A percentile compares a stretch with the other conserved stretches of the same genome.
These are phyloP conservation scores for Pseudoneurospora amorphoporcata DNA, from an alignment of 495 filamentous ascomycete species.

Conservation along the genomic window DNA sequence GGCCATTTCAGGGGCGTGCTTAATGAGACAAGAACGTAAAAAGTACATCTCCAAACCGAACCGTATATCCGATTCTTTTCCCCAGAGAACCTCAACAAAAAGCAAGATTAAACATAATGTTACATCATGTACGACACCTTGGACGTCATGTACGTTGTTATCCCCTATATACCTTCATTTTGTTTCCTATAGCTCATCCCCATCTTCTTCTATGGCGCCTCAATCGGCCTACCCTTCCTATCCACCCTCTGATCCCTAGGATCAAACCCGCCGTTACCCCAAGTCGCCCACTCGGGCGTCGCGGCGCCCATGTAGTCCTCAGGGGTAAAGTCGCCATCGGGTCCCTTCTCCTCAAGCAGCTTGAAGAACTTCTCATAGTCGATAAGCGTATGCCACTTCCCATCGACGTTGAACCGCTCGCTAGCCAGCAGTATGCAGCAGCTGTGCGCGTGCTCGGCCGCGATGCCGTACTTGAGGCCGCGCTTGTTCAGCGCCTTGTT, in stretches of 20 bases:
- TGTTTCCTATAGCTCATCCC: neutral
- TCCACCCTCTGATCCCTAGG: slow-evolving; percentile 78
- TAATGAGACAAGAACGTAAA: neutral
- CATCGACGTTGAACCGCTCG: slow-evolving; percentile 57
- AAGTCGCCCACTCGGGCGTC: slow-evolving; percentile 90
- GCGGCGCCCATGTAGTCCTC: slow-evolving; percentile 79
- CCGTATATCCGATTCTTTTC: neutral
- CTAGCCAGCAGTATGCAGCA: slow-evolving; percentile 84
- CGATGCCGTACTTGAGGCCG: slow-evolving; percentile 76
- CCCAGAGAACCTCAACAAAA: neutral
- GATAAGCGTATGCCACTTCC: slow-evolving; percentile 84
- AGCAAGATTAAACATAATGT: neutral
- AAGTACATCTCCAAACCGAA: neutral
- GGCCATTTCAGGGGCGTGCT: neutral
- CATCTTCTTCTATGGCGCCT: slow-evolving; percentile 10
- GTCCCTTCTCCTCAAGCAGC: slow-evolving; percentile 57
- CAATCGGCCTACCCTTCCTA: slow-evolving; percentile 54
- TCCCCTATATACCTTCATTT: neutral
- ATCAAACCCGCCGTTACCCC: slow-evolving; percentile 90
- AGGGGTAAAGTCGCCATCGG: slow-evolving; percentile 59
- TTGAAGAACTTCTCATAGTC: slow-evolving; percentile 86
- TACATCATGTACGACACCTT: neutral
- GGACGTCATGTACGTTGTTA: neutral
- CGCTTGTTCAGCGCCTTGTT: slow-evolving; percentile 52
- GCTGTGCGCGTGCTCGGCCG: slow-evolving; percentile 87